Percentiles rank a stretch among this genome's conserved stretches.
phyloP scores from a whole-genome alignment of 1,139 yeast genomes.

The Sugiyamaella novakii region DNA sequence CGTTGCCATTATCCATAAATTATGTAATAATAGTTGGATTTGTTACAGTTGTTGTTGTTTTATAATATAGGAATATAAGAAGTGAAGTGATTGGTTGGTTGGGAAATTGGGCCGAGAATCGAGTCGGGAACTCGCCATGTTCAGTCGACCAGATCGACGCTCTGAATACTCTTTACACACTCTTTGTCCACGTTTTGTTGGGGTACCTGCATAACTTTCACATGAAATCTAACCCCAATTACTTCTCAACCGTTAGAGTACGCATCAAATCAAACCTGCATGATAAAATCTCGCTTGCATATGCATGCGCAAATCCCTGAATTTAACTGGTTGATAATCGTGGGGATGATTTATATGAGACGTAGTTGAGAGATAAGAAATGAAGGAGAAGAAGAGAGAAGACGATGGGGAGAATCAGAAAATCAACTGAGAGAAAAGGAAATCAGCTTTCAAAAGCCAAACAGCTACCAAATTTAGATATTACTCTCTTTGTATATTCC shows the following conservation, averaged over 20 bases:
- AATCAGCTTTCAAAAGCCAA: too few species aligned
- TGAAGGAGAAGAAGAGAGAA: too few species aligned
- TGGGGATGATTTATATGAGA: neutral
- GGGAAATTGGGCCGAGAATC: too few species aligned
- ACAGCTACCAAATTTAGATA: too few species aligned
- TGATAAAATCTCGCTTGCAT: neutral
- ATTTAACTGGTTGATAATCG: constrained; percentile 11
- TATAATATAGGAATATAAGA: too few species aligned
- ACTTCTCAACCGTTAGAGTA: neutral
- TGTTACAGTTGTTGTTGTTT: neutral
- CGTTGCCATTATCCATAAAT: constrained; percentile 5
- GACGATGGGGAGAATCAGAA: too few species aligned
- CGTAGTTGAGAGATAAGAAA: neutral
- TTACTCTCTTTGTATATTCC: too few species aligned
- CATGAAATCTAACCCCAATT: neutral
- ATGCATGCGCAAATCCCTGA: constrained; percentile 11
- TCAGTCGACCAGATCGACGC: neutral
- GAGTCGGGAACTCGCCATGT: too few species aligned
- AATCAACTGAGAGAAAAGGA: too few species aligned
- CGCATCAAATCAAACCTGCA: constrained; percentile 1
- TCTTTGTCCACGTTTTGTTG: too few species aligned
- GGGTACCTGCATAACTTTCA: constrained; percentile 9
- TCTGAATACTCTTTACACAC: too few species aligned
- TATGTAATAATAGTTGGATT: constrained; percentile 9
- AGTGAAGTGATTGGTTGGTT: too few species aligned